Evolutionary conservation across 2,329 filamentous ascomycete species (phyloP).

Genomic region (Cladosporium oxysporum): DNA sequence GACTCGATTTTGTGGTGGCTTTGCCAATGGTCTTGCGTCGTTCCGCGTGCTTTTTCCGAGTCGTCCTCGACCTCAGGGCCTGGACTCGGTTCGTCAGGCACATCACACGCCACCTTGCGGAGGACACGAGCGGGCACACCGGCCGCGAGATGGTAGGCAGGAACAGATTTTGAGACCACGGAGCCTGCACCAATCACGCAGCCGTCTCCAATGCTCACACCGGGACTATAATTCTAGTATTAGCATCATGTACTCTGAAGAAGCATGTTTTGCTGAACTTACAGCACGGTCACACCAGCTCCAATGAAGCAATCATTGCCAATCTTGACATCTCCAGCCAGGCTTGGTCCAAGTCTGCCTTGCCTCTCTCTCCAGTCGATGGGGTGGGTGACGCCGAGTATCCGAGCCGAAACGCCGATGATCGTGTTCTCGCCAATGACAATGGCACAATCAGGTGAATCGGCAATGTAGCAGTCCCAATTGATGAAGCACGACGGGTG

Average conservation of each 20-base stretch:
- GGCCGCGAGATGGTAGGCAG: constrained; percentile 25
- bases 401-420: constrained; percentile 19
- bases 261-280: neutral
- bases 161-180: constrained; percentile 27
- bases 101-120: constrained; percentile 26
- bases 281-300: constrained; percentile 27
- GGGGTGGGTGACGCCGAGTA: constrained; percentile 21
- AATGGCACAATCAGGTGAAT: constrained; percentile 16
- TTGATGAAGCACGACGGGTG: constrained; percentile 23
- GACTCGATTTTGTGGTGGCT: neutral
- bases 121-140: constrained; percentile 28
- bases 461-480: constrained; percentile 21
- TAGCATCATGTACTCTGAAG: neutral
- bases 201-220: constrained; percentile 30
- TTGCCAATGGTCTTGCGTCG: neutral
- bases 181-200: constrained; percentile 28
- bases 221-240: constrained; percentile 21
- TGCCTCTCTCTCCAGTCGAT: constrained; percentile 22
- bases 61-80: constrained; percentile 2
- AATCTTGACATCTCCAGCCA: constrained; percentile 14
- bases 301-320: constrained; percentile 27
- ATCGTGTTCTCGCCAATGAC: constrained; percentile 19
- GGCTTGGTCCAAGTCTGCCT: constrained; percentile 18
- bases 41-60: neutral
- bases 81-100: constrained; percentile 18